These are phyloP conservation scores for Tetrapisispora taiwanensis DNA, from an alignment of 805 yeast genomes.

Conservation along the genomic window DNA sequence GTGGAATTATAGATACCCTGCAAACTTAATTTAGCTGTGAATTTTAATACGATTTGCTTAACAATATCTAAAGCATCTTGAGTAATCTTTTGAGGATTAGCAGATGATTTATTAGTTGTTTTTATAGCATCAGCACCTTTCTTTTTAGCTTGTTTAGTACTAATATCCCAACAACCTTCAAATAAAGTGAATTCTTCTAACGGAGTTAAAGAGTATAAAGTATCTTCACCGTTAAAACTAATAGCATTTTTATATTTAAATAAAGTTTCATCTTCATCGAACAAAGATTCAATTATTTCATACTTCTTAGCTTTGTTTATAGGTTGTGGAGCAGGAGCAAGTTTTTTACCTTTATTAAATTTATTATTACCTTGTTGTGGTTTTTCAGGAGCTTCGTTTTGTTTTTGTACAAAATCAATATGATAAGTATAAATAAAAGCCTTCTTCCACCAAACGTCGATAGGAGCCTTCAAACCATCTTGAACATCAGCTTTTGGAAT, in stretches of 20 bases:
- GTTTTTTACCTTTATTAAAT: conserved; percentile 1
- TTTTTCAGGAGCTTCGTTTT: too few relatives aligned
- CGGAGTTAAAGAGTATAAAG: conserved; percentile 16
- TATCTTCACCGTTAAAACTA: conserved; percentile 19
- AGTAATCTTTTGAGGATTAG: neutral
- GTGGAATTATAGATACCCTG: conserved; percentile 16
- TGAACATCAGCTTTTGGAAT: neutral
- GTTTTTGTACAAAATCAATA: conserved; percentile 8
- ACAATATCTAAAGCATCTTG: conserved; percentile 4
- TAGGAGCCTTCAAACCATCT: conserved; percentile 1
- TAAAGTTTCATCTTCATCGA: conserved; percentile 14
- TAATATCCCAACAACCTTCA: conserved; percentile 18
- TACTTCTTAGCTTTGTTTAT: conserved; percentile 14
- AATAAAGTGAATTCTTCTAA: conserved; percentile 17
- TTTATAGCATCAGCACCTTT: neutral
- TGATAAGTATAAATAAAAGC: conserved; percentile 15
- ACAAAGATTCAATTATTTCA: conserved; percentile 14
- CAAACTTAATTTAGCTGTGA: conserved; percentile 10
- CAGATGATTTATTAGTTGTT: neutral
- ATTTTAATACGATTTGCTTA: conserved; percentile 13
- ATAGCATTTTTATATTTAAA: conserved; percentile 14
- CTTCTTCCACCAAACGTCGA: conserved; percentile 15
- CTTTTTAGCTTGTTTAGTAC: conserved; percentile 11
- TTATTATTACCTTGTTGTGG: conserved; percentile 1
- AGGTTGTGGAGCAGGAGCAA: conserved; percentile 7